Base-by-base conservation (phyloP, 2,329 filamentous ascomycete species). In the Ceratocystis destructans region DNA sequence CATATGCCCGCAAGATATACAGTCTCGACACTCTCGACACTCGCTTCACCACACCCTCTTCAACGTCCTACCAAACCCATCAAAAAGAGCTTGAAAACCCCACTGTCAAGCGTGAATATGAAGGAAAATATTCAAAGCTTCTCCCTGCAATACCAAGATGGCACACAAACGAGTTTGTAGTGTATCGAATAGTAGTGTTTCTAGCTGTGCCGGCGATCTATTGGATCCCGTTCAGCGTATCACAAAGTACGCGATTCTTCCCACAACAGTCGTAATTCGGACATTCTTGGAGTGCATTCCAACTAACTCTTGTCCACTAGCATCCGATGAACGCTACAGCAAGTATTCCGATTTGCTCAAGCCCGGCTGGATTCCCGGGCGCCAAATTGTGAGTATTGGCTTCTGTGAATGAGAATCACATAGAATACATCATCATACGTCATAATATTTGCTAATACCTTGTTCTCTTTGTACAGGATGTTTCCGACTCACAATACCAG, bases 361-460 rank as follows among this genome's bases (percentile, higher is more conserved):
- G 1, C 81, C 85, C 7, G 95, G 94, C 71, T 99, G 94, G 94
- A 88, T 99, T 67, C 88, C 88, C 6, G 93, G 93, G 31, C 88
- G 93, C 68, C 90, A 90, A 81, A 90, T 97, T 69, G 88, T 90
- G 80, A 72, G 84, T 15, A 41, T 15, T 74, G 33, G n/a, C 71
- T 70, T 46, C 41, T 25, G 12, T 61, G 15, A 33, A 57, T 53
- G 5, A 64, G n/a, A 46, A 22, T 64, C 68, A 64, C 70, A 66
- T 50, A 41, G 37, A n/a, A 55, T 48, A 25, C 22, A 61, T 61
- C 7, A 37, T 62, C 20, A 55, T 33, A 50, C 48, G 20, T 37
- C 10, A 48, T 57, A 44, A 41, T 20, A 8, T 22, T 20, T 10
- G 25, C 55, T 59, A 59, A 59, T 20, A 5, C 17, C 33, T 37